A percentile compares a stretch with the other conserved stretches of the same genome.
Conservation (phyloP, 306 rosid species). For the Pyrus bretschneideri region DNA sequence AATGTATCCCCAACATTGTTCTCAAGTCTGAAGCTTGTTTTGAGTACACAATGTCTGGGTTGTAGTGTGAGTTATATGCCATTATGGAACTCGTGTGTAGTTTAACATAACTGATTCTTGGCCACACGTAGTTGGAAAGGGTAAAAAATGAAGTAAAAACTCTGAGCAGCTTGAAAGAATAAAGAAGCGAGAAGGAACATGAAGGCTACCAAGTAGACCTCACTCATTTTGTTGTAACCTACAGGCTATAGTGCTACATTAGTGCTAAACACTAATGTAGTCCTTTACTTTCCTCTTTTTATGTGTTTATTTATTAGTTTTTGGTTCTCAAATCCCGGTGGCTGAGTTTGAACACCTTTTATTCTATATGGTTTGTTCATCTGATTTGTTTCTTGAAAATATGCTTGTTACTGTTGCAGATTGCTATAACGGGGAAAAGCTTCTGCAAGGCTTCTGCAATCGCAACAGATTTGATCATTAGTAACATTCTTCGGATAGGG, state of each 20-base stretch:
- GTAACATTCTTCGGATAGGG: conserved; percentile 85
- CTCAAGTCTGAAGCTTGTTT: not conserved
- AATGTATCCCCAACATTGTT: not conserved
- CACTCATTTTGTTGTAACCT: not conserved
- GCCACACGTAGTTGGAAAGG: not conserved
- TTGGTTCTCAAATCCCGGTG: not conserved
- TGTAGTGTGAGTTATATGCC: not conserved
- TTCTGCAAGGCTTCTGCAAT: conserved; percentile 72
- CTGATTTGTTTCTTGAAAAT: conserved; percentile 1
- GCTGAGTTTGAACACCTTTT: not conserved
- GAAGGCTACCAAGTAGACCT: not conserved
- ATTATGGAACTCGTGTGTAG: not conserved
- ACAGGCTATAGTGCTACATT: not conserved
- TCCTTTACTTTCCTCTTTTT: not conserved
- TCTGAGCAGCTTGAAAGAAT: not conserved
- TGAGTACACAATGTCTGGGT: not conserved
- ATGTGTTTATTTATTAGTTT: not conserved
- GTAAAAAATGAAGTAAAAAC: not conserved
- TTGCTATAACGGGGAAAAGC: conserved; percentile 87
- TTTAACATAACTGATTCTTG: not conserved
- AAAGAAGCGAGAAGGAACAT: not conserved
- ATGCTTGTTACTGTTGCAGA: conserved; percentile 43
- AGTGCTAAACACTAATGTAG: not conserved
- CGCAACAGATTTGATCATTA: conserved; percentile 79
- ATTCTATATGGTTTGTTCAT: not conserved